These are phyloP conservation scores for Geosiphon pyriformis DNA, from an alignment of 192 early-diverging fungal species.

Conservation along the genomic window DNA sequence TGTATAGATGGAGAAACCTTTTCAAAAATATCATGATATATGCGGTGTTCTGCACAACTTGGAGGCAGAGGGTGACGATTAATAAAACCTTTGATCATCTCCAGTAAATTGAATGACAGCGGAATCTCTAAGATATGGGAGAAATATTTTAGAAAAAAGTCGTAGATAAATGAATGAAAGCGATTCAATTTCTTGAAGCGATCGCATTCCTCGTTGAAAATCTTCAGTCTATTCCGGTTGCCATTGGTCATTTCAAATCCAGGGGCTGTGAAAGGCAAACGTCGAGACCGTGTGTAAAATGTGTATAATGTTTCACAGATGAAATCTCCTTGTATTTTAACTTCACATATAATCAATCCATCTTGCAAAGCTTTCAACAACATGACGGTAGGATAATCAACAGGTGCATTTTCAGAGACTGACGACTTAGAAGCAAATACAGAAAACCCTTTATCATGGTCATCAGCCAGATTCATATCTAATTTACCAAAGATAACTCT, in stretches of 20 bases:
- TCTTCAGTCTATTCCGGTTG: conserved; percentile 41
- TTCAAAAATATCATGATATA: conserved; percentile 43
- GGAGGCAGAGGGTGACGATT: conserved; percentile 41
- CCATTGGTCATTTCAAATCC: conserved; percentile 35
- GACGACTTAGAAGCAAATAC: conserved; percentile 43
- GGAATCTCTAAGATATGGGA: conserved; percentile 41
- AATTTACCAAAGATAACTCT: conserved; percentile 46
- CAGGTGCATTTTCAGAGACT: conserved; percentile 34
- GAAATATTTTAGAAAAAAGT: conserved; percentile 52
- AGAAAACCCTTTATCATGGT: conserved; percentile 26
- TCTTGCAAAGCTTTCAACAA: conserved; percentile 49
- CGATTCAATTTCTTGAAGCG: conserved; percentile 53
- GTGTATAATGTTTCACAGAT: conserved; percentile 55
- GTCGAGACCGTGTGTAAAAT: conserved; percentile 48
- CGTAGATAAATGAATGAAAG: conserved; percentile 58
- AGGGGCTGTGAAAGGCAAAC: conserved; percentile 33
- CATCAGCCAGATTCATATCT: conserved; percentile 32
- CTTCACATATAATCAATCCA: conserved; percentile 57
- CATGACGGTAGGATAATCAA: conserved; percentile 43
- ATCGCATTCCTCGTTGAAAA: conserved; percentile 54
- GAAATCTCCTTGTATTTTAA: conserved; percentile 49
- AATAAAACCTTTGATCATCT: conserved; percentile 43
- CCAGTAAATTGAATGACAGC: conserved; percentile 40
- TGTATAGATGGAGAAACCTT: conserved; percentile 27
- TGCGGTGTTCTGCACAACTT: conserved; percentile 46